Evolutionary conservation across 345 rosid genomes (phyloP).

Genomic region (Conringia planisiliqua): DNA sequence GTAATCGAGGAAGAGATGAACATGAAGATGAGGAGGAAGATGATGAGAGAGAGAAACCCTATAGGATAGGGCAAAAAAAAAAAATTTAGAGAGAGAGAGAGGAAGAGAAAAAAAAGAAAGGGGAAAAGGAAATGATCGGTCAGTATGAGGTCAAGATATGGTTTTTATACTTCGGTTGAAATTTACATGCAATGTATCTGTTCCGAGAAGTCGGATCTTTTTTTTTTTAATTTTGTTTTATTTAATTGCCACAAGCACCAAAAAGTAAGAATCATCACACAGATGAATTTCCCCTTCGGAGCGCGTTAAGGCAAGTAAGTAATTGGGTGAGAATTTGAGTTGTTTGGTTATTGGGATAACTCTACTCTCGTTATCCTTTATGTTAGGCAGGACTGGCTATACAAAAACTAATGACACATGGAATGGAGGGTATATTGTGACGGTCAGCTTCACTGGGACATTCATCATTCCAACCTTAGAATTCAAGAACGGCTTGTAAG

Average conservation of each 20-base stretch:
- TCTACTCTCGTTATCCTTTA: too few relatives aligned
- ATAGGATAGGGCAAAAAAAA: constrained; percentile 83
- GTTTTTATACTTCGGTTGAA: constrained; percentile 32
- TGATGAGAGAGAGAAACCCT: constrained; percentile 57
- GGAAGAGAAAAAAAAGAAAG: constrained; percentile 40
- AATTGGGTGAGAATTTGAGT: background rate
- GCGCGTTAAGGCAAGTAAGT: constrained; percentile 19
- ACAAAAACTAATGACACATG: too few relatives aligned
- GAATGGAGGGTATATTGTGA: too few relatives aligned
- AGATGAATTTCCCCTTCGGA: background rate
- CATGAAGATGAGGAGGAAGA: constrained; percentile 37
- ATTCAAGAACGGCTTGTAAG: too few relatives aligned
- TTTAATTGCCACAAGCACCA: constrained; percentile 24
- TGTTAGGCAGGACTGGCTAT: too few relatives aligned
- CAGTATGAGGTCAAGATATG: constrained; percentile 21
- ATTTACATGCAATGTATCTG: constrained; percentile 74
- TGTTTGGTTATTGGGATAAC: too few relatives aligned
- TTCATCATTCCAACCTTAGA: too few relatives aligned
- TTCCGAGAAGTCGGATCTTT: constrained; percentile 33
- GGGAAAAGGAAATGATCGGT: constrained; percentile 14
- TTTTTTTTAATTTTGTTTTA: constrained; percentile 7
- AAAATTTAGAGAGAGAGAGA: constrained; percentile 4
- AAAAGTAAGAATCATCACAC: background rate
- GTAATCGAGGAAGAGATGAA: background rate
- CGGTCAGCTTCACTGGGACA: too few relatives aligned